phyloP scores from a whole-genome alignment of 129 eudicot species.

The Smallanthus sonchifolius region DNA sequence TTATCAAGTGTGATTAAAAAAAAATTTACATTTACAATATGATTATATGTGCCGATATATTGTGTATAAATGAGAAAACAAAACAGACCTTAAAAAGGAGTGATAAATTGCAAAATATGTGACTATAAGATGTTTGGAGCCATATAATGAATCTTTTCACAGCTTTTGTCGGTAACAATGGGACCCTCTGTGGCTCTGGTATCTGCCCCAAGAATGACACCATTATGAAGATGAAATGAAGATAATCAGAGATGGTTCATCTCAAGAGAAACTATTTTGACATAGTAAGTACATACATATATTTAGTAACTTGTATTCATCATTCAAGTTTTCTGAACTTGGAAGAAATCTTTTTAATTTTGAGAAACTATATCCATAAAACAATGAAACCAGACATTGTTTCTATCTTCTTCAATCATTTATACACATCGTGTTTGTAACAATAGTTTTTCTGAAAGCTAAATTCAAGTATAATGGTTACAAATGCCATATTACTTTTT shows the following conservation, averaged over 20 bases:
- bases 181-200: conserved; percentile 99
- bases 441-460: background rate
- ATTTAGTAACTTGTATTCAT: background rate
- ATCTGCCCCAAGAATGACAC: conserved; percentile 96
- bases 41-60: background rate
- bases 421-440: background rate
- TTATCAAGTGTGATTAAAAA: background rate
- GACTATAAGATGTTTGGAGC: conserved; percentile 63
- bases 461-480: background rate
- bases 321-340: background rate
- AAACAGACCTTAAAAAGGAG: conserved; percentile 34
- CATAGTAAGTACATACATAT: background rate
- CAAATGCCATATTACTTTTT: background rate
- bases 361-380: background rate
- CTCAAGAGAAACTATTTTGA: background rate
- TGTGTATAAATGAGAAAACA: background rate
- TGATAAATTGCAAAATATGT: background rate
- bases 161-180: conserved; percentile 94
- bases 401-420: background rate
- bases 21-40: background rate
- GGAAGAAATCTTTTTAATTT: background rate
- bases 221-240: conserved; percentile 52
- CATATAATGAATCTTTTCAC: conserved; percentile 97
- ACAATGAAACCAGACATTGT: background rate
- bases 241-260: background rate